These are phyloP conservation scores for Marchantia polymorpha DNA, from an alignment of 225 moss, liverwort and hornwort species.

Conservation along the genomic window DNA sequence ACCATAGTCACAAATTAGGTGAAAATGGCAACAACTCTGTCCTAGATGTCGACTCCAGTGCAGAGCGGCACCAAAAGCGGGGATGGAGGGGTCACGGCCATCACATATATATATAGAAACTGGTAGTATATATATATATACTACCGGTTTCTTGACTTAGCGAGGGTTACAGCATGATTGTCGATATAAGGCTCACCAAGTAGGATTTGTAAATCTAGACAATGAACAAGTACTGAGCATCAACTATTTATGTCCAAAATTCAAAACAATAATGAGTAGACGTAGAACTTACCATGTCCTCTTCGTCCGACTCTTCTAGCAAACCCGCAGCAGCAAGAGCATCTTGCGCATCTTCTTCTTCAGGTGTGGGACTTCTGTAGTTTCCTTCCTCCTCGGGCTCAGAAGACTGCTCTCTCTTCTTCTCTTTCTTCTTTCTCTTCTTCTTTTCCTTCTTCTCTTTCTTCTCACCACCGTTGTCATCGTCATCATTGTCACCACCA, in stretches of 20 bases:
- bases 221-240: too few relatives aligned
- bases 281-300: conserved; percentile 37
- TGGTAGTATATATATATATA: too few relatives aligned
- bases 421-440: conserved; percentile 69
- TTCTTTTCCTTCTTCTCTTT: conserved; percentile 57
- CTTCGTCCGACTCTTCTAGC: conserved; percentile 51
- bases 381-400: conserved; percentile 57
- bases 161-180: too few relatives aligned
- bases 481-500: conserved; percentile 44
- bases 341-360: conserved; percentile 53
- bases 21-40: neutral
- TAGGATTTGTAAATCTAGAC: neutral
- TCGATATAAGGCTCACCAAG: neutral
- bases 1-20: neutral
- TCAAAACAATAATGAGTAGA: too few relatives aligned
- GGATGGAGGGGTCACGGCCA: neutral
- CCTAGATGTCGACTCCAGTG: neutral
- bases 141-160: too few relatives aligned
- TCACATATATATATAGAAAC: too few relatives aligned
- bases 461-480: conserved; percentile 46
- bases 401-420: conserved; percentile 33
- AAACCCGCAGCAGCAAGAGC: conserved; percentile 48
- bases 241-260: neutral
- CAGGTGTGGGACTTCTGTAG: conserved; percentile 40
- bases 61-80: neutral